A percentile compares a stretch with the other conserved stretches of the same genome.
Conservation (phyloP, 305 asterid species). For the Rubia tinctorum region DNA sequence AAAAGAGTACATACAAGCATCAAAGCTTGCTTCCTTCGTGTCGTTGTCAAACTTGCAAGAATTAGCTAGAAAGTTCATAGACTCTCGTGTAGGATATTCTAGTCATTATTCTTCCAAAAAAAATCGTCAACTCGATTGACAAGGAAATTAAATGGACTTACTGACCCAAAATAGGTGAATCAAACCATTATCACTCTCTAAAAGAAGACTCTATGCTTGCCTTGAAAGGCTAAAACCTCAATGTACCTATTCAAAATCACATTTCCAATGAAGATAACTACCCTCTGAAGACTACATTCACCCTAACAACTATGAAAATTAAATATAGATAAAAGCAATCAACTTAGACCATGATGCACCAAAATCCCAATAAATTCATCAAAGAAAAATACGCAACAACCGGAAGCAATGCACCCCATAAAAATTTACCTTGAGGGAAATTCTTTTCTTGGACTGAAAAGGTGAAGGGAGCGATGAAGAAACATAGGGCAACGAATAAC, state of each 20-base stretch:
- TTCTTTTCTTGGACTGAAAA: conserved; percentile 16
- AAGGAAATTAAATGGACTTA: not conserved
- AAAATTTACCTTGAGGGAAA: conserved; percentile 15
- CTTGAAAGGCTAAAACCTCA: not conserved
- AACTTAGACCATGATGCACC: not conserved
- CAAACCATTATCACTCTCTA: not conserved
- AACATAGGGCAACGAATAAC: conserved; percentile 22
- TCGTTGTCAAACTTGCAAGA: not conserved
- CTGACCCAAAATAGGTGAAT: not conserved
- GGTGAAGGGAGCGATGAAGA: conserved; percentile 24
- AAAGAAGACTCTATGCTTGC: not conserved
- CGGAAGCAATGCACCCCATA: not conserved
- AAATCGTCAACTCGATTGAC: not conserved
- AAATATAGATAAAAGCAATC: not conserved
- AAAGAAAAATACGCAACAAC: not conserved
- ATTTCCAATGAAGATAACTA: not conserved
- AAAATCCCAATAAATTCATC: not conserved
- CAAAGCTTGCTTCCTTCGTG: not conserved
- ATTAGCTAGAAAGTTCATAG: not conserved
- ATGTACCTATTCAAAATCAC: not conserved
- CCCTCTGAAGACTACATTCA: not conserved
- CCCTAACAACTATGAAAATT: not conserved
- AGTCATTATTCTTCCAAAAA: not conserved
- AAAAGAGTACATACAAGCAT: not conserved
- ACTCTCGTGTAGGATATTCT: not conserved